Base-by-base conservation (phyloP, 129 eudicot genomes). In the Tanacetum coccineum region DNA sequence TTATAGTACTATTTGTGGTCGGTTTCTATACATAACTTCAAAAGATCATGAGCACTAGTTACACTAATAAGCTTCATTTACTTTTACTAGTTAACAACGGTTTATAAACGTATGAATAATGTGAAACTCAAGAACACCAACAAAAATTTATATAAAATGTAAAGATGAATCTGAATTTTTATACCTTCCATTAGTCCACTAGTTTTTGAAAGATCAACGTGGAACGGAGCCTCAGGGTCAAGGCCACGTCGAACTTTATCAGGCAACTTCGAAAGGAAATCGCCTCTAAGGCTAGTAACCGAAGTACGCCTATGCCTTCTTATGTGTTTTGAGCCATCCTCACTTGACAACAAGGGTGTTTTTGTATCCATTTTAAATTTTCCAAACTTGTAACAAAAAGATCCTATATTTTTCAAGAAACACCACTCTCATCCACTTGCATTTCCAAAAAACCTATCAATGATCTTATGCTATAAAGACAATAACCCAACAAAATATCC, bases 191-290 rank as follows among this genome's bases (percentile, higher is more conserved):
- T 77, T n/a, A 85, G 71, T 20, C 91, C 91, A 49, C 59, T 70
- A 50, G 91, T 79, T 80, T 79, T 89, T 6, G 90, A 83, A 61
- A 89, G 70, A 44, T 89, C 90, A 69, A 89, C 76, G 51, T 72
- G 64, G 17, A 74, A 83, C 57, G 90, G 94, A 32, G 83, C 78
- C 77, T 89, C 96, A 67, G 94, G 90, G 66, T 89, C 91, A 72
- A 86, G 69, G 13, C 76, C 84, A 66, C 76, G n/a, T 66, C 69
- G 73, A 7, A 79, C 79, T 52, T 79, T 79, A 0, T 82, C 87
- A 3, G 97, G 91, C 68, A 86, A 76, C 42, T 82, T 86, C 1
- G 88, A 80, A 54, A 84, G 54, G 73, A 86, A 90, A 70, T 86
- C 86, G 26, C 81, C 54, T 59, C 73, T 78, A 46, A 90, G 71